phyloP scores from a whole-genome alignment of 2,329 filamentous ascomycete species.

The Colletotrichum liaoningense region DNA sequence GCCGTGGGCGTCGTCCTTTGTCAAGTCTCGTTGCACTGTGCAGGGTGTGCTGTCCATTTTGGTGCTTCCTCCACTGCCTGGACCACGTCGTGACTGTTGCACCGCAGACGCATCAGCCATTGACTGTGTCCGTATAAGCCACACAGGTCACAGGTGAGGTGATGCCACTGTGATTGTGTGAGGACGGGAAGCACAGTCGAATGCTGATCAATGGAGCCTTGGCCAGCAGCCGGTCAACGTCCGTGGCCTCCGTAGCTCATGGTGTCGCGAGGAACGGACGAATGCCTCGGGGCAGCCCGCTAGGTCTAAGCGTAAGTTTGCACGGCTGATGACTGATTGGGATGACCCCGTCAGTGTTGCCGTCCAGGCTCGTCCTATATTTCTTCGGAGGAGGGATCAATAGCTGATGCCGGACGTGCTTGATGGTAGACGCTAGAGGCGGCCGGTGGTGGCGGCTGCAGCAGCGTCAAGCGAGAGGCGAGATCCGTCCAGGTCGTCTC shows the following conservation, averaged over 20 bases:
- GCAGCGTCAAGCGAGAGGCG: conserved; percentile 30
- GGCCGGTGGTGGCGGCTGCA: conserved; percentile 35
- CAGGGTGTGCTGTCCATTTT: conserved; percentile 5
- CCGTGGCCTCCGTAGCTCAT: conserved; percentile 16
- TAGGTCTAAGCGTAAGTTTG: neutral
- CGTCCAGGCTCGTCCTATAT: neutral
- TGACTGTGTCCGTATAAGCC: neutral
- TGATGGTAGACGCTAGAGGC: conserved; percentile 19
- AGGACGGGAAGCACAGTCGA: conserved; percentile 21
- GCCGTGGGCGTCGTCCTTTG: conserved; percentile 3
- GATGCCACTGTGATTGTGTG: neutral
- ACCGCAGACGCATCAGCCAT: conserved; percentile 13
- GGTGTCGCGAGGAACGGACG: conserved; percentile 26
- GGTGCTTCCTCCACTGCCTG: neutral
- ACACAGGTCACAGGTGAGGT: neutral
- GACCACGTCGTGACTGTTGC: conserved; percentile 7
- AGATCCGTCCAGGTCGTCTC: neutral
- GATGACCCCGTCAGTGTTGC: neutral
- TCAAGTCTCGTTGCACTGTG: conserved; percentile 22
- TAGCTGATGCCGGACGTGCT: conserved; percentile 7
- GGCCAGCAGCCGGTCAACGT: conserved; percentile 28
- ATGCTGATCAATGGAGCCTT: conserved; percentile 21
- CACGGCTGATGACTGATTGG: conserved; percentile 19
- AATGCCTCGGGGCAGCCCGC: conserved; percentile 25
- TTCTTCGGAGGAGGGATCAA: neutral